These are phyloP conservation scores for Fistulinella prunicolor DNA, from an alignment of 768 basidiomycete genomes.

Conservation along the genomic window DNA sequence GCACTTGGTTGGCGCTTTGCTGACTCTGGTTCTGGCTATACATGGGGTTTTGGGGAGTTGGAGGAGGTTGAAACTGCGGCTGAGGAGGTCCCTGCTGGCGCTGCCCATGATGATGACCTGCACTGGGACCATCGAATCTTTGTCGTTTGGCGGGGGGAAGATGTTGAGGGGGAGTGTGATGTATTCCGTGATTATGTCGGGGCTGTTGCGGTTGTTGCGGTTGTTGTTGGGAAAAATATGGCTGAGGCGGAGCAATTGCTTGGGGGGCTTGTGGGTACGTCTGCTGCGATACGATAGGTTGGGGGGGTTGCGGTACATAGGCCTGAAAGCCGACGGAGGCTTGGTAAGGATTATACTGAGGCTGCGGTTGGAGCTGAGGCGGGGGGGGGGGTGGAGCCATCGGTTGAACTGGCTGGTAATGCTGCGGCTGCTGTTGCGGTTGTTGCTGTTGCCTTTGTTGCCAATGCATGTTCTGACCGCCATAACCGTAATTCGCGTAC, in stretches of 20 bases:
- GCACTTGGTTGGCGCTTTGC: slow-evolving; percentile 40
- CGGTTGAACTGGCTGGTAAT: slow-evolving; percentile 47
- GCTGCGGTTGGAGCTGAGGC: slow-evolving; percentile 55
- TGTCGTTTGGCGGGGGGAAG: slow-evolving; percentile 91
- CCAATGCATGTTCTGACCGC: slow-evolving; percentile 59
- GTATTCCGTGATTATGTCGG: slow-evolving; percentile 46
- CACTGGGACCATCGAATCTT: slow-evolving; percentile 78
- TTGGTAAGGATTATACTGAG: slow-evolving; percentile 75
- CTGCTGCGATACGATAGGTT: slow-evolving; percentile 48
- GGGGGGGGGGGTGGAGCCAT: slow-evolving; percentile 51
- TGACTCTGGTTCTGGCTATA: slow-evolving; percentile 38
- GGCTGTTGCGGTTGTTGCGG: slow-evolving; percentile 41
- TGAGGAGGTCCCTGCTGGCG: slow-evolving; percentile 52
- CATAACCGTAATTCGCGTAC: slow-evolving; percentile 92
- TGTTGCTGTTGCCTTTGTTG: slow-evolving; percentile 67
- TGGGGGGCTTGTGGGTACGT: slow-evolving; percentile 44
- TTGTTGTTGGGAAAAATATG: slow-evolving; percentile 39
- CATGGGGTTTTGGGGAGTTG: slow-evolving; percentile 26
- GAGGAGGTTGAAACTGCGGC: slow-evolving; percentile 52
- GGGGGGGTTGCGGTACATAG: slow-evolving; percentile 63
- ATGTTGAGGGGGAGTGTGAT: slow-evolving; percentile 73
- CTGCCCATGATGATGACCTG: slow-evolving; percentile 40
- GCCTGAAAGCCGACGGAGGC: slow-evolving; percentile 62
- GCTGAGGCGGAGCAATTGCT: slow-evolving; percentile 39
- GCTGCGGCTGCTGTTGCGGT: slow-evolving; percentile 45